phyloP scores from a whole-genome alignment of 1,139 yeast species.

The Lodderomyces beijingensis region DNA sequence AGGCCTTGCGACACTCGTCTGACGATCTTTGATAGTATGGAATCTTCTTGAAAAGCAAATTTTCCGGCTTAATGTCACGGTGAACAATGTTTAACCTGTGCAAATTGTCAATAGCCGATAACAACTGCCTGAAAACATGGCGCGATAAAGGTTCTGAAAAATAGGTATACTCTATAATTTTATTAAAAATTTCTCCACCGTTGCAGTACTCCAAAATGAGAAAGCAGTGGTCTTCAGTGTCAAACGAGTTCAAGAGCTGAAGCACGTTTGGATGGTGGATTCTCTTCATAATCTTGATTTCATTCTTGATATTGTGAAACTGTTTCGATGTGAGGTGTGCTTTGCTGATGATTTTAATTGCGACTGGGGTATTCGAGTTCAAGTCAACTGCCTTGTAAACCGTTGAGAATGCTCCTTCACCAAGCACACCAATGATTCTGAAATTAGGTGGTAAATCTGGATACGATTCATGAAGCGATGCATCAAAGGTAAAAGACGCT shows the following conservation, averaged over 20 bases:
- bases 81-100: constrained; percentile 90
- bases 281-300: constrained; percentile 78
- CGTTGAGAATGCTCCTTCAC: constrained; percentile 88
- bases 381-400: constrained; percentile 70
- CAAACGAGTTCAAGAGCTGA: constrained; percentile 61
- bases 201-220: constrained; percentile 79
- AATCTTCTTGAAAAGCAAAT: constrained; percentile 59
- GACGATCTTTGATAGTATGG: constrained; percentile 41
- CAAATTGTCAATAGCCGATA: constrained; percentile 74
- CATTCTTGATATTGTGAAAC: constrained; percentile 66
- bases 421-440: constrained; percentile 33
- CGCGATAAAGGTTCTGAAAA: constrained; percentile 81
- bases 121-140: constrained; percentile 81
- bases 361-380: constrained; percentile 51
- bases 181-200: constrained; percentile 95
- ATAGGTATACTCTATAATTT: constrained; percentile 86
- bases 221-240: constrained; percentile 57
- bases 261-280: constrained; percentile 69
- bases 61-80: constrained; percentile 94
- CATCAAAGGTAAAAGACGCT: constrained; percentile 11
- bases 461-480: constrained; percentile 15
- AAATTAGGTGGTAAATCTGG: constrained; percentile 24
- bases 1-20: constrained; percentile 35
- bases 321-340: constrained; percentile 47
- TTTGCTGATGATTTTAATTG: constrained; percentile 82